Evolutionary conservation across 208 protist species (phyloP).

Genomic region (Lotmaria passim): DNA sequence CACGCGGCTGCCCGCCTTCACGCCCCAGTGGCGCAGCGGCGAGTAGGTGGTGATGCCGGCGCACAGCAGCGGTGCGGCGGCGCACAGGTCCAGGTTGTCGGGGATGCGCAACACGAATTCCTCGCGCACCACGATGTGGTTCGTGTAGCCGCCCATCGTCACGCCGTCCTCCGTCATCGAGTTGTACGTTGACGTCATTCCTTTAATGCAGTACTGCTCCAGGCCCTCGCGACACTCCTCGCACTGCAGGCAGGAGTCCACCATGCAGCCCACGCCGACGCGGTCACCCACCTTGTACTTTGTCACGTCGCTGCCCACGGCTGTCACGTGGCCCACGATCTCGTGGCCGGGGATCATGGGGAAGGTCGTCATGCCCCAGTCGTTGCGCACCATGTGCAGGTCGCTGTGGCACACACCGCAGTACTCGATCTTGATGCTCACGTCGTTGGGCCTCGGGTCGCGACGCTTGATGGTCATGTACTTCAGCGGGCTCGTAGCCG

Average conservation of each 20-base stretch:
- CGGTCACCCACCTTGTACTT: conserved; percentile 80
- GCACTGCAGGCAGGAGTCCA: conserved; percentile 81
- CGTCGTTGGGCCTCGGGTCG: conserved; percentile 46
- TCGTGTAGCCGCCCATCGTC: conserved; percentile 68
- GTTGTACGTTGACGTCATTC: conserved; percentile 66
- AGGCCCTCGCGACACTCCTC: conserved; percentile 60
- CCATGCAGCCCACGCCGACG: conserved; percentile 89
- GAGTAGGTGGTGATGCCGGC: conserved; percentile 91
- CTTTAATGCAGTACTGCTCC: conserved; percentile 79
- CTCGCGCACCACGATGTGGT: conserved; percentile 71
- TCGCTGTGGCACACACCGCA: conserved; percentile 89
- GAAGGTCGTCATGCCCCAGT: conserved; percentile 59
- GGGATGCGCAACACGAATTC: conserved; percentile 77
- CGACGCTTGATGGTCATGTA: conserved; percentile 46
- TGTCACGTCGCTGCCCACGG: conserved; percentile 68
- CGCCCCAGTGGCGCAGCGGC: conserved; percentile 69
- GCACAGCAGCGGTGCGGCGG: conserved; percentile 85
- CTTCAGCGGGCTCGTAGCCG: conserved; percentile 49
- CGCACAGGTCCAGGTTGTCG: conserved; percentile 50
- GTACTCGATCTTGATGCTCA: conserved; percentile 75
- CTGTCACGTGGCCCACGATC: conserved; percentile 71
- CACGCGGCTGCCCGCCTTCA: conserved; percentile 64
- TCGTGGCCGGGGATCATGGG: conserved; percentile 81
- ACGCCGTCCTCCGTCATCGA: conserved; percentile 37
- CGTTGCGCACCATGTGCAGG: conserved; percentile 60